Evolutionary conservation across 352 stramenopile genomes (phyloP), one percentile per base, ranked within the genome.

Genomic region (Aphanomyces astaci): DNA sequence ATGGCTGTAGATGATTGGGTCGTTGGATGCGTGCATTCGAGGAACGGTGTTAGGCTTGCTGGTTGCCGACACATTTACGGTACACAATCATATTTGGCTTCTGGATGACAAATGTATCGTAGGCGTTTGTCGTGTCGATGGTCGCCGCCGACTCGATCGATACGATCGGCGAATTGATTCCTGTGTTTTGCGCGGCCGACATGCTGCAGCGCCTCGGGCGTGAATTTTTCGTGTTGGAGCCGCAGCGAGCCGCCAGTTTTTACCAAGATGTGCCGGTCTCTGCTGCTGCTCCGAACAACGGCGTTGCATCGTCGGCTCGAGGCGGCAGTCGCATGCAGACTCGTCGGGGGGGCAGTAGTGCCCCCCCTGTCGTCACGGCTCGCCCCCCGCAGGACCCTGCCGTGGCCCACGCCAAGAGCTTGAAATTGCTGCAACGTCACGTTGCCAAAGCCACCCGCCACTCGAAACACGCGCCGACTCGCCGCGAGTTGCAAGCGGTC

Each of bases 91-190:
- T 31, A 51, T 55, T 17, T 30, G n/a, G 19, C 0, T 69, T 59
- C 5, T 55, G 1, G 13, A 22, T 56, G n/a, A 65, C 25, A 54
- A 65, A 46, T 11, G 13, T 31, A 19, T 71, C 73, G 19, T 60
- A 89, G 81, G 83, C 85, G n/a, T 95, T 95, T 70, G 84, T 94
- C 0, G 80, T 93, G 2, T 86, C 86, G 19, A 89, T 81, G 43
- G 86, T 95, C 31, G 88, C 93, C 45, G 85, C 86, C 17, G 74
- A 86, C 31, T 74, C 82, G 24, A 68, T 78, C 9, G 66, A 75
- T 9, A 92, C 78, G 2, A 87, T 95, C 68, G 86, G 78, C 76
- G 66, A 77, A 15, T 90, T 88, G 32, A 92, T 95, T 22, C 86
- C 86, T 0, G 82, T 92, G 4, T 95, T 95, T 69, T 84, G 75